A percentile compares a stretch with the other conserved stretches of the same genome.
Conservation (phyloP, 305 asterid species). For the Solanum aculeatissimum region DNA sequence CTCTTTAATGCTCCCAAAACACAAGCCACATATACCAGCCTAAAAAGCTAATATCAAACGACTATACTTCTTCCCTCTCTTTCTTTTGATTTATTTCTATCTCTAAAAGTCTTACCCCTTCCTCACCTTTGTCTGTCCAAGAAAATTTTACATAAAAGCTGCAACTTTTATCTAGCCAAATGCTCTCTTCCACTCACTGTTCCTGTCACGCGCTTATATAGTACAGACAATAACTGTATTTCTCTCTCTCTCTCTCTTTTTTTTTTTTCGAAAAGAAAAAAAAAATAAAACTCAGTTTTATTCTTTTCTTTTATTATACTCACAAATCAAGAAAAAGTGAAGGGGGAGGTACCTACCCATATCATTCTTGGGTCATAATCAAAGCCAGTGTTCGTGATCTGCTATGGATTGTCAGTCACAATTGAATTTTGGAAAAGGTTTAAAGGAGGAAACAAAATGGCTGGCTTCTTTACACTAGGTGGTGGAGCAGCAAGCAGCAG, state of each 20-base stretch:
- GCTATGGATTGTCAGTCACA: slow-evolving; percentile 61
- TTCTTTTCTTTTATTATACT: slow-evolving; percentile 18
- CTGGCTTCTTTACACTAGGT: slow-evolving; percentile 85
- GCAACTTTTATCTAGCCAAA: slow-evolving; percentile 18
- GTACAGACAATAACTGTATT: not conserved
- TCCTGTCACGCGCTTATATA: slow-evolving; percentile 2
- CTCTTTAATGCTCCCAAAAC: slow-evolving; percentile 39
- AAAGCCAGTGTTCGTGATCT: slow-evolving; percentile 8
- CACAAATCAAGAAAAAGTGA: slow-evolving; percentile 25
- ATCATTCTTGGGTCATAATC: slow-evolving; percentile 22
- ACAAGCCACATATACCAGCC: slow-evolving; percentile 36
- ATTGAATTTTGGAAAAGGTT: slow-evolving; percentile 11
- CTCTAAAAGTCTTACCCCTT: slow-evolving; percentile 16
- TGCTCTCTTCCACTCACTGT: not conserved
- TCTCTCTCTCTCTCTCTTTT: not conserved
- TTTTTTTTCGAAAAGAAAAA: not conserved
- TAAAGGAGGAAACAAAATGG: slow-evolving; percentile 32
- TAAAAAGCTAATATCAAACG: slow-evolving; percentile 12
- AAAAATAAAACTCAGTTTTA: not conserved
- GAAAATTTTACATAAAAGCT: slow-evolving; percentile 23
- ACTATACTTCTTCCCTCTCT: not conserved
- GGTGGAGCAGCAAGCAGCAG: slow-evolving; percentile 17
- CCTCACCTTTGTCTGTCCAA: slow-evolving; percentile 17
- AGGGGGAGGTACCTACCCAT: slow-evolving; percentile 15
- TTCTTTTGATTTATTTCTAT: not conserved